Evolutionary conservation across 768 basidiomycete species (phyloP).

Genomic region (Rhodotorula paludigena): DNA sequence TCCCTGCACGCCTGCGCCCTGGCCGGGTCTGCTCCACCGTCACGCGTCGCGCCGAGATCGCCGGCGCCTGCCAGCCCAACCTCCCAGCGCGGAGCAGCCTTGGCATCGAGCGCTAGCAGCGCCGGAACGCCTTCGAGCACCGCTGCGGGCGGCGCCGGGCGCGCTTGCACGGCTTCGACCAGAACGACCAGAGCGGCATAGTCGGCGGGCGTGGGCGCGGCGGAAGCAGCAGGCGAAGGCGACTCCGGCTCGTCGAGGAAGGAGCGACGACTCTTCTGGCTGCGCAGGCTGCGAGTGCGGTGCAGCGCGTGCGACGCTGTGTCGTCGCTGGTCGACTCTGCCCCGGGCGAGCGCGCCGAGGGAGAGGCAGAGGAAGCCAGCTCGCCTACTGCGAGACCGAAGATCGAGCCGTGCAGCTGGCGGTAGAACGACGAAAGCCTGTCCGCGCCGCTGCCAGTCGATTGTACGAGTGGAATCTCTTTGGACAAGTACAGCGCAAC

Average conservation of each 20-base stretch:
- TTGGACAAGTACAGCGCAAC: conserved; percentile 6
- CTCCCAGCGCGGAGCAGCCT: conserved; percentile 6
- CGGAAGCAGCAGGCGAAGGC: not conserved
- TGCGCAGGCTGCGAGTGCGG: not conserved
- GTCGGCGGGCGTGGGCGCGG: not conserved
- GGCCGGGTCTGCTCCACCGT: not conserved
- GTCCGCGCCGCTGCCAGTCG: not conserved
- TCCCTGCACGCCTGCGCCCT: conserved; percentile 21
- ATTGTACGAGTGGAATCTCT: not conserved
- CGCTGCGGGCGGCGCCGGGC: not conserved
- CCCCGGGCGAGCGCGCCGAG: too few species aligned
- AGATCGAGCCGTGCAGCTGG: conserved; percentile 6
- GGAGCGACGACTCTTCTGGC: not conserved
- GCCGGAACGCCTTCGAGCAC: conserved; percentile 22
- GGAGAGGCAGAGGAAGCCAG: not conserved
- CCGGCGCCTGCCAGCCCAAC: not conserved
- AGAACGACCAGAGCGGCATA: not conserved
- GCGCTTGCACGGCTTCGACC: not conserved
- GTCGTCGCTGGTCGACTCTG: not conserved
- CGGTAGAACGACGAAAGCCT: conserved; percentile 10
- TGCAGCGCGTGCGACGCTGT: not conserved
- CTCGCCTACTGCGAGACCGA: conserved; percentile 8
- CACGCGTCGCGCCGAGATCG: not conserved
- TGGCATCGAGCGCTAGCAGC: conserved; percentile 13
- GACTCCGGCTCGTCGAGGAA: not conserved